A percentile compares a stretch with the other conserved stretches of the same genome.
These are phyloP conservation scores for Sporobolomyces pararoseus DNA, from an alignment of 768 basidiomycete genomes.

Conservation along the genomic window DNA sequence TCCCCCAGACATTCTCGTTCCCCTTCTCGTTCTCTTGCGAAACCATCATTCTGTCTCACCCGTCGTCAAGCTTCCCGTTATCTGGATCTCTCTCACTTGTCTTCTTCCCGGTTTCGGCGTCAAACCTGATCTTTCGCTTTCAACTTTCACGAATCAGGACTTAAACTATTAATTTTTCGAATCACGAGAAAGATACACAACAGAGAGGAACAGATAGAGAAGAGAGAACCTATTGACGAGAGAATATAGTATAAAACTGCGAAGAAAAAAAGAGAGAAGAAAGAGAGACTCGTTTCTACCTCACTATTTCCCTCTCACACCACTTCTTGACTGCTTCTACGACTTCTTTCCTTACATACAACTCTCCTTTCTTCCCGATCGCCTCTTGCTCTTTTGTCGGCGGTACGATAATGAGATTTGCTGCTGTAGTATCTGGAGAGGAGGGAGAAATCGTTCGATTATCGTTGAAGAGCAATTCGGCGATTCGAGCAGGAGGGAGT, in stretches of 20 bases:
- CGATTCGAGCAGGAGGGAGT: neutral
- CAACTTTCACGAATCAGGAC: no score
- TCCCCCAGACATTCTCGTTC: neutral
- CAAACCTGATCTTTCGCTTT: no score
- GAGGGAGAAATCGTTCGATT: no score
- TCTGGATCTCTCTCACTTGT: neutral
- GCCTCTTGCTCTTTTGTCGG: slow-evolving; percentile 2
- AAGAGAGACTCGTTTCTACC: neutral
- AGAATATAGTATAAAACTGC: neutral
- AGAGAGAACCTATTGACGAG: no score
- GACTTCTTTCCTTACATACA: slow-evolving; percentile 6
- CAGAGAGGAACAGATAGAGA: no score
- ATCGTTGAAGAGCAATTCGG: slow-evolving; percentile 6
- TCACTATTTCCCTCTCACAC: neutral
- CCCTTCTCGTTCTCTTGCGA: neutral
- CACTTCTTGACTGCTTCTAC: neutral
- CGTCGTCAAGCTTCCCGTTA: neutral
- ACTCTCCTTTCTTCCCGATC: slow-evolving; percentile 5
- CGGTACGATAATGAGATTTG: slow-evolving; percentile 11
- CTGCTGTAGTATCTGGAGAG: neutral
- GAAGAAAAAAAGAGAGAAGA: neutral
- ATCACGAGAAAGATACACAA: no score
- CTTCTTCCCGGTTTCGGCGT: no score
- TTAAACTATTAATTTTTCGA: no score
- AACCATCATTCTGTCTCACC: neutral